Percentiles rank a stretch among this genome's conserved stretches.
These are phyloP conservation scores for Pachysandra terminalis DNA, from an alignment of 164 flowering plant genomes.

Conservation along the genomic window DNA sequence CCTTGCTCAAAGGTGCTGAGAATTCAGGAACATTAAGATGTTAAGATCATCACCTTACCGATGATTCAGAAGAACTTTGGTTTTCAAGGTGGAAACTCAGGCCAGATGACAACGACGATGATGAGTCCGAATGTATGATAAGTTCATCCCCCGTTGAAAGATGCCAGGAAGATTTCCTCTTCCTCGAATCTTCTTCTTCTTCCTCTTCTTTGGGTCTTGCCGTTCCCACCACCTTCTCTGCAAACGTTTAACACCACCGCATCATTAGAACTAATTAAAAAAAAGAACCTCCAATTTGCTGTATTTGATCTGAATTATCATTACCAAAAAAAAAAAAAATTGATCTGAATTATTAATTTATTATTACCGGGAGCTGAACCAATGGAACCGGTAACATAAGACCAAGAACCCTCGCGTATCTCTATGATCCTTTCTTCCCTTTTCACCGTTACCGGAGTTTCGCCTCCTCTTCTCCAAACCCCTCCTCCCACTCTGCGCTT, in stretches of 20 bases:
- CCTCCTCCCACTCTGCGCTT: constrained; percentile 70
- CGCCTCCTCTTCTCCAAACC: constrained; percentile 91
- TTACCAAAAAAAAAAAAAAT: no score
- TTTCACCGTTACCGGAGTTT: constrained; percentile 60
- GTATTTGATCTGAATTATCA: no score
- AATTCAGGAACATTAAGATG: background rate
- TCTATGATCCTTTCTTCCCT: constrained; percentile 81
- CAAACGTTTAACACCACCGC: no score
- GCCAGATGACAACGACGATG: constrained; percentile 33
- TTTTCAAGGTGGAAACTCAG: constrained; percentile 44
- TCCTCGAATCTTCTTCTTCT: constrained; percentile 40
- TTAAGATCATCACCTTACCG: constrained; percentile 23
- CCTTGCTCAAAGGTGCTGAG: no score
- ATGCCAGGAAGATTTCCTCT: constrained; percentile 55
- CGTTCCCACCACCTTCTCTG: constrained; percentile 89
- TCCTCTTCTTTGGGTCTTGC: constrained; percentile 86
- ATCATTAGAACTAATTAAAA: no score
- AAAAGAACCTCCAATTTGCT: no score
- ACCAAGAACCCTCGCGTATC: constrained; percentile 90
- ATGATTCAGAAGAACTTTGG: constrained; percentile 32
- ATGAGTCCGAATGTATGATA: constrained; percentile 39
- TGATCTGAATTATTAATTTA: no score
- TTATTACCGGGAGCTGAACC: constrained; percentile 78
- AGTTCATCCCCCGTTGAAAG: constrained; percentile 80
- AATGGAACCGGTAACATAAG: constrained; percentile 78